Conservation (phyloP, 2,329 filamentous ascomycete genomes). For the Trichoderma sp. region DNA sequence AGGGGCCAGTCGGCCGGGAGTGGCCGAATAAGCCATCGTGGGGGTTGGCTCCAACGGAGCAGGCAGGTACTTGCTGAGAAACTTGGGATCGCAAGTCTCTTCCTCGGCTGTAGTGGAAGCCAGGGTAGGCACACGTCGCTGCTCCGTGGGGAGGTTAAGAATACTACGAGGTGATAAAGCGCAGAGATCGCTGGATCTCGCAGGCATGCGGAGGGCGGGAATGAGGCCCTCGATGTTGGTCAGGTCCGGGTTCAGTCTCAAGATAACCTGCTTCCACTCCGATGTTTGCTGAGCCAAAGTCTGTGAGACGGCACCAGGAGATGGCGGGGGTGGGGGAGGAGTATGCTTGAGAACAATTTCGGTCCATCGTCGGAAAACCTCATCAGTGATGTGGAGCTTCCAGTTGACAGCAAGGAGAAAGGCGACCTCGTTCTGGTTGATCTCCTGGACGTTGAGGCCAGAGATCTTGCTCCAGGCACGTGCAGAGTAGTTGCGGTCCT, state of each 20-base stretch:
- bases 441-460: conserved; percentile 86
- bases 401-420: conserved; percentile 89
- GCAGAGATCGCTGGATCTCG: conserved; percentile 36
- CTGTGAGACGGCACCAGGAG: conserved; percentile 47
- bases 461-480: conserved; percentile 99
- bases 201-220: conserved; percentile 31
- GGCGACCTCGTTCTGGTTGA: conserved; percentile 93
- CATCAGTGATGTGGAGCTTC: conserved; percentile 90
- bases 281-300: conserved; percentile 45
- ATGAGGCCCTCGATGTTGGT: conserved; percentile 57
- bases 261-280: conserved; percentile 59
- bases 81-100: neutral
- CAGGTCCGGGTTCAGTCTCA: conserved; percentile 54
- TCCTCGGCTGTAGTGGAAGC: conserved; percentile 40
- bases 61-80: neutral
- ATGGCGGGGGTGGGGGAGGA: conserved; percentile 62
- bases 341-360: conserved; percentile 86
- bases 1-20: conserved; percentile 43
- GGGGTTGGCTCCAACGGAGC: conserved; percentile 46
- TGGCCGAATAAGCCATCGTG: conserved; percentile 42
- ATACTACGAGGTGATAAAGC: conserved; percentile 43
- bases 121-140: conserved; percentile 34
- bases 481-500: conserved; percentile 96
- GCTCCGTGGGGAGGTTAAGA: conserved; percentile 38
- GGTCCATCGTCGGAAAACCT: conserved; percentile 88